phyloP scores from a whole-genome alignment of 2,329 filamentous ascomycete genomes.

The Truncatella angustata region DNA sequence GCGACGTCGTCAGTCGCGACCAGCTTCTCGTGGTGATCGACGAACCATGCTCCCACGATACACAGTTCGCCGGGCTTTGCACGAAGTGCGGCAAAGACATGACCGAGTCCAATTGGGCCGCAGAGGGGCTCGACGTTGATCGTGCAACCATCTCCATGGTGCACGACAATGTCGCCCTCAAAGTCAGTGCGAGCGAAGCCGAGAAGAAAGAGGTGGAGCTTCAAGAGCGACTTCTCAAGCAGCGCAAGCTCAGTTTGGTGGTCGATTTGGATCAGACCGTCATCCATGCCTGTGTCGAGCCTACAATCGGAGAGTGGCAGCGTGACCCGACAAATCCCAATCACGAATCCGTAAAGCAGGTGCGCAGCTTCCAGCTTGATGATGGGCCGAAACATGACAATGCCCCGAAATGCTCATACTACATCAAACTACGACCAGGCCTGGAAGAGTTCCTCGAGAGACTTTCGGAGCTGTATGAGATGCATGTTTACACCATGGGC shows the following conservation, averaged over 20 bases:
- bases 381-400: slow-evolving; percentile 69
- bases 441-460: slow-evolving; percentile 76
- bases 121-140: slow-evolving; percentile 72
- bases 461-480: slow-evolving; percentile 79
- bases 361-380: slow-evolving; percentile 86
- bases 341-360: slow-evolving; percentile 84
- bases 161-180: slow-evolving; percentile 84
- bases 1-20: slow-evolving; percentile 60
- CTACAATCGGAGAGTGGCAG: slow-evolving; percentile 95
- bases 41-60: slow-evolving; percentile 85
- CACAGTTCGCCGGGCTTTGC: slow-evolving; percentile 89
- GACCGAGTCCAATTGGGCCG: slow-evolving; percentile 86
- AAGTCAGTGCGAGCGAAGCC: slow-evolving; percentile 80
- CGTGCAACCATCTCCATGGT: slow-evolving; percentile 93
- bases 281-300: slow-evolving; percentile 96
- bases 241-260: slow-evolving; percentile 85
- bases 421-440: slow-evolving; percentile 94
- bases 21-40: slow-evolving; percentile 71
- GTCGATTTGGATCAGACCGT: slow-evolving; percentile 98
- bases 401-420: slow-evolving; percentile 82
- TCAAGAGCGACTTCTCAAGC: slow-evolving; percentile 76
- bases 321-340: slow-evolving; percentile 85
- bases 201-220: slow-evolving; percentile 79
- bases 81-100: slow-evolving; percentile 94
- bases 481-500: slow-evolving; percentile 99